Base-by-base conservation (phyloP, 2,329 filamentous ascomycete species). In the Colletotrichum orbiculare region DNA sequence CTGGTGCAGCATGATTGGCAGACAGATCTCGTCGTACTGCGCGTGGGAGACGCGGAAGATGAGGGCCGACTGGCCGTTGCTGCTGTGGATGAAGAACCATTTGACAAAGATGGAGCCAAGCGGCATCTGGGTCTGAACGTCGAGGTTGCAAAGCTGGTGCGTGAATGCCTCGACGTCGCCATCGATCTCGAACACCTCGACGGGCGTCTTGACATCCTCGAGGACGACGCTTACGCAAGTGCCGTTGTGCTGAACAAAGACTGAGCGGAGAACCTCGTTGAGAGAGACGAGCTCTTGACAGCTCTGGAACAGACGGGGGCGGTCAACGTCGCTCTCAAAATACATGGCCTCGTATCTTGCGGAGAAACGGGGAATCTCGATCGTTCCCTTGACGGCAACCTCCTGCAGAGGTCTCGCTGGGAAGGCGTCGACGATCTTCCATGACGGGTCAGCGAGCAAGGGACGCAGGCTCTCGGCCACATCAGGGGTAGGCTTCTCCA, bases 21-120 rank as follows among this genome's bases (percentile, higher is more conserved):
- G 81, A 68, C 86, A 91, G 25, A 91, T 87, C 67, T 89, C 89
- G 68, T 91, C 89, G 71, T 91, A 91, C 69, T 91, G 89, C 0
- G 89, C 86, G 73, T 91, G 89, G 0, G 88, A 91, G 60, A 91
- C 83, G 60, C 89, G 85, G 72, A 90, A 82, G 64, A 85, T 77
- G 12, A 91, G 83, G 52, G 77, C 81, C 39, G 76, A 79, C 37
- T 72, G 68, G 38, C 67, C 70, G 15, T 69, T 71, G 42, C 72
- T 53, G 64, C 66, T 66, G 60, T 79, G 78, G 47, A 87, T 77
- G 48, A 85, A 81, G 69, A 87, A 82, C 79, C 87, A 89, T 67
- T 87, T 86, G 60, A 87, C 81, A 66, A 89, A 89, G 13, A 85
- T 78, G 2, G 87, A 86, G 2, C 88, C 89, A 8, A 85, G 80